Base-by-base conservation (phyloP, 2,329 filamentous ascomycete species). In the Endocalyx cinctus region DNA sequence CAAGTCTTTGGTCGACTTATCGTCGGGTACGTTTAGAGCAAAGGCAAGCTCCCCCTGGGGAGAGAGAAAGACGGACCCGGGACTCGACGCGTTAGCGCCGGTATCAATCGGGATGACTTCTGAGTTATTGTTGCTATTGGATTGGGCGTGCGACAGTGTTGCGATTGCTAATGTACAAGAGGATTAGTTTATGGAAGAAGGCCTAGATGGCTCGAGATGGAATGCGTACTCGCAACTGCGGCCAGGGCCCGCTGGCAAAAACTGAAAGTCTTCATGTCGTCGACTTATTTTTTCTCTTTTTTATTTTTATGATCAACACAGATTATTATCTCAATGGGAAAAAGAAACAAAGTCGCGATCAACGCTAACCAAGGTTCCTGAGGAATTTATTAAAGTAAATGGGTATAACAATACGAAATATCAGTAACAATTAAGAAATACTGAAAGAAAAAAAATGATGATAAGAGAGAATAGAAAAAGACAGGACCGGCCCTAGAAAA, bases 21-120 rank as follows among this genome's bases (percentile, higher is more conserved):
- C 83, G 55, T 80, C 90, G 38, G 89, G 84, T 27, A 95, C 66
- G 55, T 95, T 88, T 8, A 95, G 50, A 14, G 76, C 77, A 37
- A 74, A 70, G 6, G 82, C 83, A 2, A 64, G 63, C 32, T 58
- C 52, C 8, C 33, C 32, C 5, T 38, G 19, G 2, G 50, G 52
- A 3, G 51, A 45, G 38, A 56, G 37, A 40, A 57, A 57, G 31
- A 51, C 37, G 16, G 45, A 37, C 12, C 48, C 38, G 27, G 39
- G 38, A 22, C 39, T 38, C 25, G 39, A 42, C 17, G 38, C 31
- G 12, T 36, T 34, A 8, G 38, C 35, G 10, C 37, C 37, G 17
- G 25, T 33, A 12, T 25, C 33, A 27, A 23, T 35, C 34, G 5
- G 6, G 25, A 28, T 34, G 25, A 31, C 37, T 28, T 47, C 44